Evolutionary conservation across 2,329 filamentous ascomycete genomes (phyloP), one percentile per base, ranked within the genome.

Genomic region (Diaporthe capsici): DNA sequence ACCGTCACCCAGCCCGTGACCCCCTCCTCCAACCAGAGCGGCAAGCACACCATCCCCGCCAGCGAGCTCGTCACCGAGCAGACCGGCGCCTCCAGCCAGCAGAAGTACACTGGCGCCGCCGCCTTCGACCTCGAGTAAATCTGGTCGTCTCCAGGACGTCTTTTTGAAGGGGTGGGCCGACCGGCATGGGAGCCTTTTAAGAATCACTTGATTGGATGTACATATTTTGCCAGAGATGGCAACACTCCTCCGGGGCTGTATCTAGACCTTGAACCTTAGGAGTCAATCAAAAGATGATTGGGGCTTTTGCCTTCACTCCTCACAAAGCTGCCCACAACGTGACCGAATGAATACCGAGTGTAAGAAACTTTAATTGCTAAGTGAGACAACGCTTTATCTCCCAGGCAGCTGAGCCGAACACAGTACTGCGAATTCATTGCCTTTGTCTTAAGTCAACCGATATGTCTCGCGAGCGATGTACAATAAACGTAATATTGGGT

Each of bases 51-150:
- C 3, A 79, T 84, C 63, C 76, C 79, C 71, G 79, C 76, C 77
- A 63, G 72, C 78, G 76, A 82, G 55, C 77, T 83, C 31, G 65
- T 25, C 25, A 75, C 73, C 47, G 6, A 28, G 42, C 37, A 51
- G 53, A 71, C 75, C 12, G 75, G 73, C 22, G 75, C 70, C 20
- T 72, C 76, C 61, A 58, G 77, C 73, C 44, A 80, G 76, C 76
- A 84, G 81, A 70, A 10, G 67, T 84, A 84, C 79, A 79, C 70
- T 28, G 82, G 82, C 72, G 71, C 82, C 10, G 55, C 28, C 1
- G 22, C 55, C n/a, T 80, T 81, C 77, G 65, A 76, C 78, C 74
- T 79, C 15, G 9, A 10, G 44, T 75, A 75, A 75, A 51, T 60
- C 20, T 15, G 28, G 22, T 42, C 47, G 28, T 12, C 31, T 49